Percentiles rank a stretch among this genome's conserved stretches.
Evolutionary conservation across 2,329 filamentous ascomycete genomes (phyloP).

Genomic region (Colletotrichum karsti): DNA sequence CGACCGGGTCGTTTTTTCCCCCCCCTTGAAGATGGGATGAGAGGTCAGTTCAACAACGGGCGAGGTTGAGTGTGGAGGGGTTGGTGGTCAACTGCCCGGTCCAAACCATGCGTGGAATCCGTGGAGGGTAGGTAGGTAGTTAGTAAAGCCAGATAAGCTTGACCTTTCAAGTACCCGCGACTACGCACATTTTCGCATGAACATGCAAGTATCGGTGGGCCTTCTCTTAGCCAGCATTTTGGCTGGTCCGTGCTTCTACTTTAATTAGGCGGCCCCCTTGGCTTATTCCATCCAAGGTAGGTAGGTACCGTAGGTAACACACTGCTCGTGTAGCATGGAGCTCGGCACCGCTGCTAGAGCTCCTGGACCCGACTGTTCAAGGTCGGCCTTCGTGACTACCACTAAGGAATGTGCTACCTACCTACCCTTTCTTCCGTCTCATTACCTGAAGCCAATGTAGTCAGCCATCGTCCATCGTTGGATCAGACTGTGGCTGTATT

Average conservation of each 20-base stretch:
- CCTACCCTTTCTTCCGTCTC: conserved; percentile 2
- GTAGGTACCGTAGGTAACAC: no score
- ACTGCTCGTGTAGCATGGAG: no score
- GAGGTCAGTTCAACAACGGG: conserved; percentile 19
- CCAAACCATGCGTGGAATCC: neutral
- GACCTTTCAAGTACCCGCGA: neutral
- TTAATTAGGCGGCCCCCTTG: no score
- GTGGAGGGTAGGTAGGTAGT: neutral
- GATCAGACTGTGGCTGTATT: neutral
- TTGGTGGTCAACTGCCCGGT: neutral
- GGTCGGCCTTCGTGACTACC: no score
- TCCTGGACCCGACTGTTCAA: no score
- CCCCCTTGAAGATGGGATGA: conserved; percentile 25
- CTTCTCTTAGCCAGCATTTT: neutral
- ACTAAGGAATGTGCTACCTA: conserved; percentile 15
- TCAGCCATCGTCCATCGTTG: neutral
- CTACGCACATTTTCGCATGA: neutral
- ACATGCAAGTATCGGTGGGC: neutral
- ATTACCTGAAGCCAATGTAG: neutral
- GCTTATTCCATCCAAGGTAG: neutral
- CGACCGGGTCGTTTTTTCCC: neutral
- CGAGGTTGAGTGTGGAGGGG: conserved; percentile 13
- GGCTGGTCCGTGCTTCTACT: neutral
- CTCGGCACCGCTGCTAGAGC: no score
- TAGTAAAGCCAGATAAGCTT: conserved; percentile 23